Evolutionary conservation across 1,284 basidiomycete species (phyloP), one percentile per base, ranked within the genome.

Genomic region (Pseudozyma hubeiensis): DNA sequence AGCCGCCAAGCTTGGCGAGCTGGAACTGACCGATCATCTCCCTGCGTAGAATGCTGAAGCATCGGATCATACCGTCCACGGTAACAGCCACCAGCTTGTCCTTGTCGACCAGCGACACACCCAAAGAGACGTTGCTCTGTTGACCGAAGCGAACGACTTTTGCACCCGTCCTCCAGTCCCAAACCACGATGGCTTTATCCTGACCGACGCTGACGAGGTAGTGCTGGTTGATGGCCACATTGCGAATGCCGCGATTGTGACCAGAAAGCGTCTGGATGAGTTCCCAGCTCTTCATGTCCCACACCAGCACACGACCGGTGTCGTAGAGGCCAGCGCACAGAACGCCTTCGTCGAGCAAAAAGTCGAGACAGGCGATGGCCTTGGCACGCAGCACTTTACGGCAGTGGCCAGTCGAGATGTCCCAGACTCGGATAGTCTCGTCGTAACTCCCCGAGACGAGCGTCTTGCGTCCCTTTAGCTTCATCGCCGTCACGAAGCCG

Each of bases 1-100:
- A 35, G 10, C 86, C 89, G n/a, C 90, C 91, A 37, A 96, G 86
- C 69, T 94, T 92, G 11, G 90, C 89, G 39, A 96, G 86, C 83
- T 90, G 92, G 87, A 93, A 95, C 82, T 94, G 92, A 13, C 91
- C 92, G 16, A 95, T 88, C 93, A 96, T 94, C 85, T 94, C 92
- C 63, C 92, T 87, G 31, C 87, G 84, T 90, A 91, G 89, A 78
- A 95, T 95, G 4, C 91, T 93, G 85, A 95, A 96, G 13, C 93
- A 92, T 41, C 93, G 87, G 24, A 95, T 93, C 49, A 94, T 90
- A 8, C 93, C 93, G 85, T 96, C 94, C 71, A 96, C 93, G 0
- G 93, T 95, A 19, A 95, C 91, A 56, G 93, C 89, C 10, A 94
- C 90, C 30, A 96, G 90, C 46, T 91, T 88, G 52, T 87, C 85